Percentiles rank a stretch among this genome's conserved stretches.
phyloP scores from a whole-genome alignment of 2,329 filamentous ascomycete genomes.

The Colletotrichum acutatum region DNA sequence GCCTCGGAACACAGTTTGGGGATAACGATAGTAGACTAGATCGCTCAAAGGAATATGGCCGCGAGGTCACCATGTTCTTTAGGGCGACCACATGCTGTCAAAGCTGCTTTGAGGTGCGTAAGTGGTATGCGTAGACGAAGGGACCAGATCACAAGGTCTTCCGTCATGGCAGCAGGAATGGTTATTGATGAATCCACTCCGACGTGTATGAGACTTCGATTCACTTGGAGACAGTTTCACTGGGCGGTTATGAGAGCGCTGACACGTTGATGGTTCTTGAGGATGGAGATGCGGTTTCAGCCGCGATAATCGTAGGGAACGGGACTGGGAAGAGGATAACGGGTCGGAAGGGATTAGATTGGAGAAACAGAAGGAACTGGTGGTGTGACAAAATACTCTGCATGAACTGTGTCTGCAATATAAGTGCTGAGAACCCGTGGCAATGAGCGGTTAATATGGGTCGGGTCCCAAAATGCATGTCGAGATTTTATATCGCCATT shows the following conservation, averaged over 20 bases:
- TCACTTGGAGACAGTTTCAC: conserved; percentile 38
- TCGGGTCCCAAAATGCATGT: no score
- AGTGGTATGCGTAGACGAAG: not conserved
- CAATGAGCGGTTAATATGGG: not conserved
- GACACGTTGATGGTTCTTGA: conserved; percentile 12
- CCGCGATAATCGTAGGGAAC: not conserved
- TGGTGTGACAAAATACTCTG: not conserved
- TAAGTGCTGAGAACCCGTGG: no score
- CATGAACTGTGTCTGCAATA: not conserved
- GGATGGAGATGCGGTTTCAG: not conserved
- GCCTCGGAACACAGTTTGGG: conserved; percentile 32
- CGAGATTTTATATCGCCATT: no score
- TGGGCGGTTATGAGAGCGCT: conserved; percentile 40
- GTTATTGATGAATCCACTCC: conserved; percentile 32
- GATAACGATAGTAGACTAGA: conserved; percentile 35
- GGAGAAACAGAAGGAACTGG: no score
- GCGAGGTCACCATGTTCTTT: conserved; percentile 37
- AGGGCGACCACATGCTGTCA: conserved; percentile 37
- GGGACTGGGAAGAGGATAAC: not conserved
- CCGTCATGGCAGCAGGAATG: conserved; percentile 12
- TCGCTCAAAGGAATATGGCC: conserved; percentile 38
- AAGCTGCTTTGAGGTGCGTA: conserved; percentile 5
- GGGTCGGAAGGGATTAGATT: no score
- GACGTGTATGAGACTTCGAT: conserved; percentile 33
- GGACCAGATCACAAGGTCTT: conserved; percentile 13